These are phyloP conservation scores for Pueraria montana DNA, from an alignment of 306 rosid genomes.

Conservation along the genomic window DNA sequence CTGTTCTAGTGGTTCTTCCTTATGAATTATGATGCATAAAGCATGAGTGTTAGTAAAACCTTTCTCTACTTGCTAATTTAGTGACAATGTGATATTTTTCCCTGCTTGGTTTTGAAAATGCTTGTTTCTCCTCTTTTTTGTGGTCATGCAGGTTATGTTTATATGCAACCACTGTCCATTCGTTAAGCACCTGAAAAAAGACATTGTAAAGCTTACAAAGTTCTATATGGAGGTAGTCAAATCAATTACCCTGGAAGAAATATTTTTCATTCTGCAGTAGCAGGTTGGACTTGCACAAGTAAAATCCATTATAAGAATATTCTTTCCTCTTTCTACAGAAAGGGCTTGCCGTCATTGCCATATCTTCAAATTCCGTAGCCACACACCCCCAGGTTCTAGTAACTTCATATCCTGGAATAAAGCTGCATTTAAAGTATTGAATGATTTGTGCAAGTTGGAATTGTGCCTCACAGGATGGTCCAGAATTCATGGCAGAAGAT, in stretches of 20 bases:
- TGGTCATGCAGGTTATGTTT: conserved; percentile 89
- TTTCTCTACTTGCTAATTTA: conserved; percentile 22
- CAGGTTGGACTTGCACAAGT: conserved; percentile 13
- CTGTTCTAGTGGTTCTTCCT: conserved; percentile 26
- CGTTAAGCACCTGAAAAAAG: conserved; percentile 83
- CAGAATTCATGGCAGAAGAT: conserved; percentile 89
- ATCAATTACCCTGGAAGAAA: conserved; percentile 12
- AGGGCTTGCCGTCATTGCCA: conserved; percentile 85
- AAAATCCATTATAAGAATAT: conserved; percentile 31
- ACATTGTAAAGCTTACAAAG: conserved; percentile 76
- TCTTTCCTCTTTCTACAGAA: conserved; percentile 62
- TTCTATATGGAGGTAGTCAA: conserved; percentile 81
- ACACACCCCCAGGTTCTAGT: conserved; percentile 91
- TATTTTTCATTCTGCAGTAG: conserved; percentile 33
- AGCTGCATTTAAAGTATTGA: conserved; percentile 52
- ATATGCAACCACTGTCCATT: conserved; percentile 97
- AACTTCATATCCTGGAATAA: conserved; percentile 49
- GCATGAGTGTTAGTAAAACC: conserved; percentile 5
- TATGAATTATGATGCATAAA: conserved; percentile 24
- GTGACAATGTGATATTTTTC: conserved; percentile 4
- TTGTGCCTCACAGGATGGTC: conserved; percentile 89
- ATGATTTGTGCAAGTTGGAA: conserved; percentile 56
- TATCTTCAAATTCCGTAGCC: conserved; percentile 86
- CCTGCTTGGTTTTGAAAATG: neutral
- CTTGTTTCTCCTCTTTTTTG: conserved; percentile 19